A percentile compares a stretch with the other conserved stretches of the same genome.
Conservation (phyloP, 345 rosid species). For the Pelargonium nanum region DNA sequence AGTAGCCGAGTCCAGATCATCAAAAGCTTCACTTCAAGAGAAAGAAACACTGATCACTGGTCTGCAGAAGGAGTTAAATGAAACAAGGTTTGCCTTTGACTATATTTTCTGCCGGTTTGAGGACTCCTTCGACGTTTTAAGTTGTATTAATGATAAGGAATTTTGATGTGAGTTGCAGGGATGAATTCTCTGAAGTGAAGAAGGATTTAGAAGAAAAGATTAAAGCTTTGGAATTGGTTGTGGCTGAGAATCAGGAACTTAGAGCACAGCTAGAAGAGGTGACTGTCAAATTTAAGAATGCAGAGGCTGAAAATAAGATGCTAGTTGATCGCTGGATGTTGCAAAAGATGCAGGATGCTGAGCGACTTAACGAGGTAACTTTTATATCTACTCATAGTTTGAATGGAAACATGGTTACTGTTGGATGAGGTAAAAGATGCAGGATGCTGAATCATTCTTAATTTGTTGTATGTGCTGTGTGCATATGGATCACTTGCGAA, state of each 20-base stretch:
- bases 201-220: conserved; percentile 56
- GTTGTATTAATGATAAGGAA: conserved; percentile 2
- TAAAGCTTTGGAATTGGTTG: conserved; percentile 47
- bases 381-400: not conserved
- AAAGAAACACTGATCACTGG: conserved; percentile 43
- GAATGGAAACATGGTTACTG: not conserved
- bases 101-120: not conserved
- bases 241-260: conserved; percentile 51
- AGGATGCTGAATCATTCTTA: too few species aligned
- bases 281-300: conserved; percentile 54
- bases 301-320: conserved; percentile 85
- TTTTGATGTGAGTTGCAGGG: conserved; percentile 31
- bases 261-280: conserved; percentile 51
- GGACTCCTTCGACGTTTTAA: not conserved
- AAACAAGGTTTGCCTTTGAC: conserved; percentile 39
- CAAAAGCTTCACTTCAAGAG: conserved; percentile 62
- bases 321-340: conserved; percentile 93
- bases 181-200: conserved; percentile 44
- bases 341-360: conserved; percentile 96
- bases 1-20: conserved; percentile 67
- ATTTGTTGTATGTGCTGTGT: too few species aligned
- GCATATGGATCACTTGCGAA: too few species aligned
- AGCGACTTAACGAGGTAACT: conserved; percentile 88
- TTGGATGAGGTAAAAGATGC: too few species aligned
- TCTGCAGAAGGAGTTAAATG: conserved; percentile 37